Evolutionary conservation across 1,139 yeast genomes (phyloP).

Genomic region (Lodderomyces elongisporus): DNA sequence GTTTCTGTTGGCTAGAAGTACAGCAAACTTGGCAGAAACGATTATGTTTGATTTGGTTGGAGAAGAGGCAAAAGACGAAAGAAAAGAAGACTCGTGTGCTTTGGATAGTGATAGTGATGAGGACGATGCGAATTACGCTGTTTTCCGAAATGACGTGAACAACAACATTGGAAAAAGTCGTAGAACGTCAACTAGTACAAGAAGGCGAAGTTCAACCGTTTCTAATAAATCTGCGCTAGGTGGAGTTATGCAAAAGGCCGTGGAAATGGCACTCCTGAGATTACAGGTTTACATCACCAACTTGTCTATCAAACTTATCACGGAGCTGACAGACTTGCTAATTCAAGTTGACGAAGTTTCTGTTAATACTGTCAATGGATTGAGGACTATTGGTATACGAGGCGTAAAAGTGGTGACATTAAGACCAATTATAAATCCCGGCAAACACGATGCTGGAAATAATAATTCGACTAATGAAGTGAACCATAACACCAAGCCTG

Average conservation of each 20-base stretch:
- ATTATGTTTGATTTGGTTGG: conserved; percentile 36
- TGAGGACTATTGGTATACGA: conserved; percentile 34
- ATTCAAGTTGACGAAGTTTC: conserved; percentile 36
- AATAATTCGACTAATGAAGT: conserved; percentile 10
- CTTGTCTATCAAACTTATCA: conserved; percentile 43
- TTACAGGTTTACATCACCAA: conserved; percentile 45
- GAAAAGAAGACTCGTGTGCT: conserved; percentile 13
- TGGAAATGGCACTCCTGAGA: conserved; percentile 65
- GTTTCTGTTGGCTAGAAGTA: conserved; percentile 55
- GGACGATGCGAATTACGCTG: conserved; percentile 11
- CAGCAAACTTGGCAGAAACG: conserved; percentile 60
- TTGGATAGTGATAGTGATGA: conserved; percentile 8
- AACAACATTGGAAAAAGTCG: conserved; percentile 12
- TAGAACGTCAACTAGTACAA: conserved; percentile 7
- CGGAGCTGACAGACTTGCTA: conserved; percentile 46
- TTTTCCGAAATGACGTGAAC: conserved; percentile 12
- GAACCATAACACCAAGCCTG: not conserved
- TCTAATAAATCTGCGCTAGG: conserved; percentile 34
- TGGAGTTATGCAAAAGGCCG: conserved; percentile 57
- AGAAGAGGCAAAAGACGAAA: conserved; percentile 16
- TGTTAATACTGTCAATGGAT: conserved; percentile 44
- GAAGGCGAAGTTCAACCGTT: conserved; percentile 10
- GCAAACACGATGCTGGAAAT: conserved; percentile 15
- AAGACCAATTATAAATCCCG: conserved; percentile 35
- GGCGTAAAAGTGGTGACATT: conserved; percentile 36